A percentile compares a stretch with the other conserved stretches of the same genome.
These are phyloP conservation scores for Selenicereus undatus DNA, from an alignment of 148 eudicot species.

Conservation along the genomic window DNA sequence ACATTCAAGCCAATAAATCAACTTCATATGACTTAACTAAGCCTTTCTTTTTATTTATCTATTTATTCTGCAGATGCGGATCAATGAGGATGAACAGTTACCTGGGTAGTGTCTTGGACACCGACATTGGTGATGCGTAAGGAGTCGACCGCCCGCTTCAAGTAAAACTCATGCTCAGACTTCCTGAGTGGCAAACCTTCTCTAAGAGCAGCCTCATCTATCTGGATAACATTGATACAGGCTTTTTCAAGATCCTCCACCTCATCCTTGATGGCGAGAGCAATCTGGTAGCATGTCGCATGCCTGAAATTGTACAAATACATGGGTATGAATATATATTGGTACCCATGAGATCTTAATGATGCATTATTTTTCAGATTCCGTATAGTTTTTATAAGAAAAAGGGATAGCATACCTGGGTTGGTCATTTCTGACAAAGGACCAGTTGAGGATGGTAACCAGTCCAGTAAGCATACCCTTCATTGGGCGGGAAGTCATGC, in stretches of 20 bases:
- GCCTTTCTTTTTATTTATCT: neutral
- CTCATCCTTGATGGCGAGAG: constrained; percentile 94
- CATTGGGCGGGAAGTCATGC: constrained; percentile 97
- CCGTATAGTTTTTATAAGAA: neutral
- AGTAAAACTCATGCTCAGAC: constrained; percentile 84
- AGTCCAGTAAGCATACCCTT: constrained; percentile 98
- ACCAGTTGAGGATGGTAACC: constrained; percentile 94
- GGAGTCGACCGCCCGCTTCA: constrained; percentile 98
- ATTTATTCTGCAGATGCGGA: too few species aligned
- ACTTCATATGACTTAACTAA: neutral
- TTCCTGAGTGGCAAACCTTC: constrained; percentile 94
- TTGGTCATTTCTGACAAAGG: constrained; percentile 90
- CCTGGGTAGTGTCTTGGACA: constrained; percentile 85
- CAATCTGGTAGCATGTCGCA: constrained; percentile 95
- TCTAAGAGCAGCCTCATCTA: constrained; percentile 97
- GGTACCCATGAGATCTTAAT: neutral
- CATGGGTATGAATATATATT: neutral
- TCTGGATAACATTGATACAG: constrained; percentile 82
- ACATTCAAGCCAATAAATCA: neutral
- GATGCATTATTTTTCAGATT: neutral
- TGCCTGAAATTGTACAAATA: constrained; percentile 39
- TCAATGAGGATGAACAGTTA: constrained; percentile 1
- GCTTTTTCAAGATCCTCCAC: constrained; percentile 98
- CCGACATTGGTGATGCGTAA: constrained; percentile 95
- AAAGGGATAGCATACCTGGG: constrained; percentile 52